Conservation (phyloP, 192 early-diverging fungal genomes). For the Backusella macrospora region DNA sequence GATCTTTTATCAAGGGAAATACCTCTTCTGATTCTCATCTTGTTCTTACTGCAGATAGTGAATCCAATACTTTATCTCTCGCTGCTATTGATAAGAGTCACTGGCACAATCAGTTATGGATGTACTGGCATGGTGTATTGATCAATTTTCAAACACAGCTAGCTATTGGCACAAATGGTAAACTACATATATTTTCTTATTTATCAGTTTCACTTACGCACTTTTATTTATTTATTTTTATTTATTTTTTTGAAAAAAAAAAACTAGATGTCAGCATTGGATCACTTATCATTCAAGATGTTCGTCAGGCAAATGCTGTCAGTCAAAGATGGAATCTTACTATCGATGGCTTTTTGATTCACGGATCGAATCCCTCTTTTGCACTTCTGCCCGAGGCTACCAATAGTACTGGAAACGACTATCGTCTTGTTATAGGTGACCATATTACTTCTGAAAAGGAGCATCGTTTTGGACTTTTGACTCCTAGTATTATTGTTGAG, state of each 20-base stretch:
- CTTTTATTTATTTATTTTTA: background rate
- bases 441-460: background rate
- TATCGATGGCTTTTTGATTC: constrained; percentile 23
- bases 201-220: too few relatives aligned
- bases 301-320: background rate
- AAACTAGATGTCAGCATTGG: background rate
- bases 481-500: constrained; percentile 16
- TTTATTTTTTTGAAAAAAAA: background rate
- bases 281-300: background rate
- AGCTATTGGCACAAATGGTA: constrained; percentile 23
- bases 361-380: background rate
- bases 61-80: background rate
- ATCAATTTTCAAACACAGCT: constrained; percentile 31
- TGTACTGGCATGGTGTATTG: constrained; percentile 25
- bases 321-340: constrained; percentile 27
- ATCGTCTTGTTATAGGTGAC: background rate
- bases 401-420: background rate
- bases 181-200: background rate
- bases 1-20: constrained; percentile 16
- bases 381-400: constrained; percentile 7
- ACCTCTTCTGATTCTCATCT: constrained; percentile 1
- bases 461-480: constrained; percentile 36
- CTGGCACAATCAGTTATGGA: constrained; percentile 38
- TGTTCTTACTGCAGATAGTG: constrained; percentile 27
- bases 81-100: background rate